A percentile compares a stretch with the other conserved stretches of the same genome.
phyloP scores from a whole-genome alignment of 2,329 filamentous ascomycete genomes.

The Neonectria ditissima region DNA sequence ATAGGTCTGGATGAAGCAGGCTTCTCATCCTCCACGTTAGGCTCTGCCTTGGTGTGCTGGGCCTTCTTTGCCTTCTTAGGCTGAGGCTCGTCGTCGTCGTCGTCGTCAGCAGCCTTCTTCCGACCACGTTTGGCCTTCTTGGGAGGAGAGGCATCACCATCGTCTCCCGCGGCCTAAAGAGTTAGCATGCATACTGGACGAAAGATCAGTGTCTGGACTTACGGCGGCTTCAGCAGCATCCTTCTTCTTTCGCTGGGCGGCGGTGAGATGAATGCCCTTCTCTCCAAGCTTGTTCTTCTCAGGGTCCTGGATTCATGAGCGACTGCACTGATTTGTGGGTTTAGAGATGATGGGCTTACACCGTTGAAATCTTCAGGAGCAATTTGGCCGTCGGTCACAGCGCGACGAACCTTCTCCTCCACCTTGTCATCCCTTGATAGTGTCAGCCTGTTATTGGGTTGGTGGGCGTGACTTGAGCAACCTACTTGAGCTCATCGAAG shows the following conservation, averaged over 20 bases:
- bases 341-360: constrained; percentile 63
- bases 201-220: constrained; percentile 21
- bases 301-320: constrained; percentile 67
- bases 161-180: constrained; percentile 43
- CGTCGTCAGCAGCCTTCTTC: constrained; percentile 51
- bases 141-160: constrained; percentile 44
- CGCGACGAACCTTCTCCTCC: constrained; percentile 79
- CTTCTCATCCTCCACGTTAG: constrained; percentile 38
- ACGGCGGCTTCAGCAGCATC: constrained; percentile 45
- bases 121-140: constrained; percentile 51
- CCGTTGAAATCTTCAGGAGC: constrained; percentile 89
- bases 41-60: constrained; percentile 42
- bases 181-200: constrained; percentile 27
- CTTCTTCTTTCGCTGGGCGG: constrained; percentile 52
- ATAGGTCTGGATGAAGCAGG: constrained; percentile 34
- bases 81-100: constrained; percentile 50
- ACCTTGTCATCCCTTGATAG: constrained; percentile 64
- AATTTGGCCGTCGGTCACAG: constrained; percentile 82
- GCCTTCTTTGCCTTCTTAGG: constrained; percentile 52
- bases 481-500: constrained; percentile 77
- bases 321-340: constrained; percentile 14
- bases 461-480: constrained; percentile 21
- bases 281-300: constrained; percentile 78
- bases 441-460: constrained; percentile 24
- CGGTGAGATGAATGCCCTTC: constrained; percentile 69